Evolutionary conservation across 345 rosid genomes (phyloP).

Genomic region (Excoecaria cochinchinensis): DNA sequence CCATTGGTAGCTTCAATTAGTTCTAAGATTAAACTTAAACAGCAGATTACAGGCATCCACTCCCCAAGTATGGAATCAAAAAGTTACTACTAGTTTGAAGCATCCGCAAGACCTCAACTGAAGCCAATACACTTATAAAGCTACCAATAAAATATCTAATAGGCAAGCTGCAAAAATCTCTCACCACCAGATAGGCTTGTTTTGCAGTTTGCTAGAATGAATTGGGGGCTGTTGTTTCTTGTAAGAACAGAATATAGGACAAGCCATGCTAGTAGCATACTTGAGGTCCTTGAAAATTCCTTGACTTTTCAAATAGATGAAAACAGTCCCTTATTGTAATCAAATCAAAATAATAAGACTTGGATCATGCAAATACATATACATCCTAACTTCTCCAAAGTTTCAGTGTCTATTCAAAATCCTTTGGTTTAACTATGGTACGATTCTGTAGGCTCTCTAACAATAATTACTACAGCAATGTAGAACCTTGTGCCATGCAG

Average conservation of each 20-base stretch:
- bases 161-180: not conserved
- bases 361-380: not conserved
- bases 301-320: not conserved
- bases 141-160: not conserved
- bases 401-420: not conserved
- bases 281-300: not conserved
- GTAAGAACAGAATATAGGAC: not conserved
- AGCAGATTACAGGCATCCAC: not conserved
- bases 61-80: not conserved
- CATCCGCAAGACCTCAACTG: not conserved
- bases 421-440: not conserved
- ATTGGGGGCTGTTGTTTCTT: not conserved
- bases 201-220: not conserved
- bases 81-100: not conserved
- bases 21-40: not conserved
- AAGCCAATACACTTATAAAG: not conserved
- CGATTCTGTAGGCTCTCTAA: not conserved
- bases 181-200: not conserved
- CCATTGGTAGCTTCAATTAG: not conserved
- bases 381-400: not conserved
- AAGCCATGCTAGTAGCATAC: not conserved
- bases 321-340: not conserved
- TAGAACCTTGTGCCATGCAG: not conserved
- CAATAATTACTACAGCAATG: not conserved
- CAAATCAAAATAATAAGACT: too few species aligned